Conservation (phyloP, 75 land plant species). For the Cryptomeria japonica region DNA sequence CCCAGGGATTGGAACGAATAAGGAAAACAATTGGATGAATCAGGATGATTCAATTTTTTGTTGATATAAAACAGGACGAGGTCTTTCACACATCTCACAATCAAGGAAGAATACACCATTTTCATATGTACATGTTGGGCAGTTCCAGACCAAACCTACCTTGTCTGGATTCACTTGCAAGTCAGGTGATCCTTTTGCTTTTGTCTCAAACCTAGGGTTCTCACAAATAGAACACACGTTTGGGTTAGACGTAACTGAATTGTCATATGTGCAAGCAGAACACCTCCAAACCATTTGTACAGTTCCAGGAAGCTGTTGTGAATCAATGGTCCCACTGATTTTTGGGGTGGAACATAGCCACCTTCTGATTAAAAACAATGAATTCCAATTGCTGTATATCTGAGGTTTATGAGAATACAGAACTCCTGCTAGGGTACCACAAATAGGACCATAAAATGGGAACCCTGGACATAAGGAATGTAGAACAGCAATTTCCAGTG, state of each 20-base stretch:
- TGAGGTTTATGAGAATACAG: not conserved
- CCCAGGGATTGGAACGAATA: not conserved
- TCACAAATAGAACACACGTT: slow-evolving; percentile 1
- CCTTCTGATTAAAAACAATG: not conserved
- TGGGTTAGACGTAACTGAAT: not conserved
- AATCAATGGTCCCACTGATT: not conserved
- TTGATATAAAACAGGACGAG: not conserved
- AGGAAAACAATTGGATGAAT: not conserved
- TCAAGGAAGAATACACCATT: slow-evolving; percentile 1
- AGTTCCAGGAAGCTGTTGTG: not conserved
- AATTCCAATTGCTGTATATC: slow-evolving; percentile 2
- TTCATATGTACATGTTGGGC: slow-evolving; percentile 10
- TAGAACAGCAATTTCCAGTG: not conserved
- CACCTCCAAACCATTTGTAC: slow-evolving; percentile 3
- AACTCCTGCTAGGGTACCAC: not conserved
- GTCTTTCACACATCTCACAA: slow-evolving; percentile 9
- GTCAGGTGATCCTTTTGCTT: not conserved
- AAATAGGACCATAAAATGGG: not conserved
- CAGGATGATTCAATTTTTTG: not conserved
- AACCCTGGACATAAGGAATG: not conserved
- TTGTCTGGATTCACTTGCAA: too few species aligned
- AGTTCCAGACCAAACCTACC: slow-evolving; percentile 4
- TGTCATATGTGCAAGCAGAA: slow-evolving; percentile 7
- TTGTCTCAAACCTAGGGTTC: not conserved
- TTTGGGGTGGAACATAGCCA: not conserved